Conservation (phyloP, 495 filamentous ascomycete genomes). For the Jackrogersella multiformis region DNA sequence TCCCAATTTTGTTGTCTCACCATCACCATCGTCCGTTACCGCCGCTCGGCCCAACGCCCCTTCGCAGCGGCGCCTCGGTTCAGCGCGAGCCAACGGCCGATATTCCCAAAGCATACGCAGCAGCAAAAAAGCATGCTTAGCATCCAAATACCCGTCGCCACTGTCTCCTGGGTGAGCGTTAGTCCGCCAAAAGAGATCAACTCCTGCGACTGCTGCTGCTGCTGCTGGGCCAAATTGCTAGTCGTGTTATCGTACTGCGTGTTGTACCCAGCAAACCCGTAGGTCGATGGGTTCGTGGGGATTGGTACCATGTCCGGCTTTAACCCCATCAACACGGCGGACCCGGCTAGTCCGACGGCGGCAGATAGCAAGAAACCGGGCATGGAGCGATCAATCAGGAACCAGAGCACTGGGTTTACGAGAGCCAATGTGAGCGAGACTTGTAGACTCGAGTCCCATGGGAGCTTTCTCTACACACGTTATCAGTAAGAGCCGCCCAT, state of each 20-base stretch:
- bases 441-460: conserved; percentile 94
- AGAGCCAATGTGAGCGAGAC: conserved; percentile 90
- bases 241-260: conserved; percentile 42
- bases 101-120: conserved; percentile 95
- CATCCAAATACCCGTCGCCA: conserved; percentile 87
- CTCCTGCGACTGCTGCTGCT: conserved; percentile 7
- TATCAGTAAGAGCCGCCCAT: conserved; percentile 32
- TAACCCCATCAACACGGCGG: conserved; percentile 73
- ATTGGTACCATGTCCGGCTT: conserved; percentile 80
- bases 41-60: conserved; percentile 49
- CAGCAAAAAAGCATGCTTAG: conserved; percentile 92
- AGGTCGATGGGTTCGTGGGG: conserved; percentile 49
- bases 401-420: conserved; percentile 95
- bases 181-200: conserved; percentile 58
- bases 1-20: neutral
- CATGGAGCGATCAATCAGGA: conserved; percentile 88
- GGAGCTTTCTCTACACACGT: conserved; percentile 73
- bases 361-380: conserved; percentile 81
- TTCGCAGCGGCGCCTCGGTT: conserved; percentile 46
- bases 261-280: conserved; percentile 12
- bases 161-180: conserved; percentile 71
- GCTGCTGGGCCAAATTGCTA: conserved; percentile 6
- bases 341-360: conserved; percentile 75
- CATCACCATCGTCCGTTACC: neutral
- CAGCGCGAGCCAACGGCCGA: conserved; percentile 81